Conservation (phyloP, 78 protist species). For the Dictyostelium intermedium region DNA sequence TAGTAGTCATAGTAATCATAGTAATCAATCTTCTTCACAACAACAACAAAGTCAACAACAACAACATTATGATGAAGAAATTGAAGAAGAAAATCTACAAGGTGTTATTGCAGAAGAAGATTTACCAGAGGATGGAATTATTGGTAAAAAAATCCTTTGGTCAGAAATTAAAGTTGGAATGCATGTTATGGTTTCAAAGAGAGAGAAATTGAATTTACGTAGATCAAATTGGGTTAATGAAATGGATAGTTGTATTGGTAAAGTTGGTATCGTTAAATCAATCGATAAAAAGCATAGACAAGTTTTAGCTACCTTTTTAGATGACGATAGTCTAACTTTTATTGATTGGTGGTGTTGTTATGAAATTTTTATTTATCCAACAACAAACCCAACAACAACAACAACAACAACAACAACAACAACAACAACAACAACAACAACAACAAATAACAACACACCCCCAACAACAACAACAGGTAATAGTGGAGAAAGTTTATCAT, state of each 20-base stretch:
- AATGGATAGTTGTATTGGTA: conserved; percentile 77
- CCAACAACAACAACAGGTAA: neutral
- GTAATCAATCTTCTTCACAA: neutral
- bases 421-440: neutral
- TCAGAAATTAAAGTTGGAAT: conserved; percentile 49
- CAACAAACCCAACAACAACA: neutral
- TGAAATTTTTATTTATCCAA: conserved; percentile 36
- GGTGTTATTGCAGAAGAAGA: conserved; percentile 46
- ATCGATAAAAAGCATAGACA: conserved; percentile 55
- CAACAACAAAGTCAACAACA: neutral
- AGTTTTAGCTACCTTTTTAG: conserved; percentile 32
- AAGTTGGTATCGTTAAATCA: conserved; percentile 46
- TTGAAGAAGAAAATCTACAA: neutral
- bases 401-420: neutral
- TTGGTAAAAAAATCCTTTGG: conserved; percentile 43
- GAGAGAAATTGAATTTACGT: conserved; percentile 37
- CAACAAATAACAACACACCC: neutral
- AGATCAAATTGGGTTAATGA: conserved; percentile 67
- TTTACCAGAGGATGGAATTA: neutral
- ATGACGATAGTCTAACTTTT: conserved; percentile 31
- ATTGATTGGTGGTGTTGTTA: conserved; percentile 73
- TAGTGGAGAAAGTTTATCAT: neutral
- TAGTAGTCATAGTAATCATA: neutral
- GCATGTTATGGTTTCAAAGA: conserved; percentile 15
- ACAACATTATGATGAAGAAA: neutral